A percentile compares a stretch with the other conserved stretches of the same genome.
phyloP scores from a whole-genome alignment of 495 filamentous ascomycete genomes.

The Hypomontagnella monticulosa region DNA sequence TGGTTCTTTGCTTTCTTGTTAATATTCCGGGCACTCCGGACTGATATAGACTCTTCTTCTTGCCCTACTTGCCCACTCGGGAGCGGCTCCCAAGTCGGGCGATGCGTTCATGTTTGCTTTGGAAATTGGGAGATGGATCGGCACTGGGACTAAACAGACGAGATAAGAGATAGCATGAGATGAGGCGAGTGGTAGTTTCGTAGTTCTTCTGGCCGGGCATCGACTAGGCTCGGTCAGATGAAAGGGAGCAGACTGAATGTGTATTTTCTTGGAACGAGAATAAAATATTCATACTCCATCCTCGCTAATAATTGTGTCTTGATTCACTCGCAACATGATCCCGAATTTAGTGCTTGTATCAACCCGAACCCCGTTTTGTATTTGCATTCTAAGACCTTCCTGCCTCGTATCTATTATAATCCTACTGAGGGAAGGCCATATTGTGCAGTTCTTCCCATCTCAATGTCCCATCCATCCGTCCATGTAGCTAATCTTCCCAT shows the following conservation, averaged over 20 bases:
- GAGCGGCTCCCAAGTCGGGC: constrained; percentile 6
- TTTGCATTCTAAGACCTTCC: too few relatives aligned
- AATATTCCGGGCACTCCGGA: constrained; percentile 20
- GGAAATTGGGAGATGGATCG: background rate
- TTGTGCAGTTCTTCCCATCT: background rate
- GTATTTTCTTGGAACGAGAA: background rate
- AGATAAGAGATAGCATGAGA: too few relatives aligned
- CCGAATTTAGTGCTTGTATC: too few relatives aligned
- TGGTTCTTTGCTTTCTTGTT: constrained; percentile 36
- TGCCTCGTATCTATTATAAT: too few relatives aligned
- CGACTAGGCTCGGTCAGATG: too few relatives aligned
- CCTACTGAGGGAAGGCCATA: too few relatives aligned
- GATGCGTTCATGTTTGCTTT: constrained; percentile 10
- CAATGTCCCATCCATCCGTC: background rate
- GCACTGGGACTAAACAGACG: too few relatives aligned
- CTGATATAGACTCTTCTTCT: constrained; percentile 39
- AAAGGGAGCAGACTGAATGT: constrained; percentile 2
- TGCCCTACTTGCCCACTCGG: constrained; percentile 4
- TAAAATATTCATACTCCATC: background rate
- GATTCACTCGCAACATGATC: too few relatives aligned
- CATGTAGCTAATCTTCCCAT: constrained; percentile 6
- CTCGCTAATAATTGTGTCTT: background rate
- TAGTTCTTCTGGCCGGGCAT: too few relatives aligned
- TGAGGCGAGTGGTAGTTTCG: too few relatives aligned
- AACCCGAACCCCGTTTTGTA: too few relatives aligned